Percentiles rank a stretch among this genome's conserved stretches.
These are phyloP conservation scores for Metarhizium brunneum DNA, from an alignment of 2,329 filamentous ascomycete species.

Conservation along the genomic window DNA sequence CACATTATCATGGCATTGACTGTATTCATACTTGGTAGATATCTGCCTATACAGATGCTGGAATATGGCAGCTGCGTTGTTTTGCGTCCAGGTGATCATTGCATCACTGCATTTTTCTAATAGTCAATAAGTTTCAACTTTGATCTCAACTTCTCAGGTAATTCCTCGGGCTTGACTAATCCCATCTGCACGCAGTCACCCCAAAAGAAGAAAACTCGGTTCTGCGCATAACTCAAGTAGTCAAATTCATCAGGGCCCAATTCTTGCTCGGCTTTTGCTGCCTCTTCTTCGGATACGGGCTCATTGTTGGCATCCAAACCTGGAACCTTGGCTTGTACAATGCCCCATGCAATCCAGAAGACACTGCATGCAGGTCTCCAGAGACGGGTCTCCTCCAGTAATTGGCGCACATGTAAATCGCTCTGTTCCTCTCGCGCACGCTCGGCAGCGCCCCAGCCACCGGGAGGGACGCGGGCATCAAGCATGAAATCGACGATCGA, in stretches of 20 bases:
- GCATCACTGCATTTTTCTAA: slow-evolving; percentile 24
- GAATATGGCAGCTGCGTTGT: neutral
- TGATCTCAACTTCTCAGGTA: slow-evolving; percentile 57
- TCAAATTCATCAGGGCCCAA: slow-evolving; percentile 73
- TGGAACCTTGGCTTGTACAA: slow-evolving; percentile 84
- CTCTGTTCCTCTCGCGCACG: slow-evolving; percentile 50
- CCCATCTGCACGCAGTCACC: slow-evolving; percentile 76
- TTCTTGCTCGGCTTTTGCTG: slow-evolving; percentile 33
- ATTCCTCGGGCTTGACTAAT: slow-evolving; percentile 62
- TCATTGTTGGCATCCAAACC: slow-evolving; percentile 45
- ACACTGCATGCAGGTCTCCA: slow-evolving; percentile 87
- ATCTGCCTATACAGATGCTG: neutral
- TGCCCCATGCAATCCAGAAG: slow-evolving; percentile 92
- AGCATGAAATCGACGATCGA: slow-evolving; percentile 69
- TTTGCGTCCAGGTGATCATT: neutral
- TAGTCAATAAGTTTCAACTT: slow-evolving; percentile 63
- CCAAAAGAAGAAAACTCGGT: slow-evolving; percentile 89
- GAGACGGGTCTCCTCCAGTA: slow-evolving; percentile 70
- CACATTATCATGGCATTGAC: neutral
- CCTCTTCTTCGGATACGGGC: slow-evolving; percentile 25
- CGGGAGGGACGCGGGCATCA: slow-evolving; percentile 55
- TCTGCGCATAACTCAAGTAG: slow-evolving; percentile 84
- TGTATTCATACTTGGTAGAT: neutral
- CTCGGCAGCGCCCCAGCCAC: slow-evolving; percentile 44
- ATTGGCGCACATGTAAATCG: slow-evolving; percentile 57